Evolutionary conservation across 345 rosid species (phyloP).

Genomic region (Abelmoschus esculentus): DNA sequence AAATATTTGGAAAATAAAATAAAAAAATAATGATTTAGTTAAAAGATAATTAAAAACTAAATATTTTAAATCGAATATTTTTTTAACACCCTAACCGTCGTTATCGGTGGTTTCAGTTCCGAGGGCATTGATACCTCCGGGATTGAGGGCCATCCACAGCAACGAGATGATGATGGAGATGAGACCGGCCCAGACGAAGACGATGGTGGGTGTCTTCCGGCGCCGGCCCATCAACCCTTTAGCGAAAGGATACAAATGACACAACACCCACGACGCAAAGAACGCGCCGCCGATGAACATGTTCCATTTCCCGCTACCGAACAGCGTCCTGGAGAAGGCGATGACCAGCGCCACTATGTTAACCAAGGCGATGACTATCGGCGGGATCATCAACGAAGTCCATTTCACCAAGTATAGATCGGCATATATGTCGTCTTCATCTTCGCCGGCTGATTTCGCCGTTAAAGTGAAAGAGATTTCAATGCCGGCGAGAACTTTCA

Average conservation of each 20-base stretch:
- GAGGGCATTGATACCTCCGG: conserved; percentile 8
- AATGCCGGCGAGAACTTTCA: conserved; percentile 80
- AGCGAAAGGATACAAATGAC: conserved; percentile 88
- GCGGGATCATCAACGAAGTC: conserved; percentile 86
- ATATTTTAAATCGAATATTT: too few species aligned
- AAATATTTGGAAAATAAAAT: too few species aligned
- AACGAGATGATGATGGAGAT: conserved; percentile 79
- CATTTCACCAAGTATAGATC: conserved; percentile 82
- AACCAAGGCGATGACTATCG: conserved; percentile 82
- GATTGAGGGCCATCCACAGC: conserved; percentile 71
- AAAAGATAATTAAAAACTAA: too few species aligned
- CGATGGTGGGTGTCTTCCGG: conserved; percentile 86
- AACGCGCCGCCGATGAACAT: conserved; percentile 89
- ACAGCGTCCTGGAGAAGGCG: conserved; percentile 64
- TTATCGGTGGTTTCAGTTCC: background rate
- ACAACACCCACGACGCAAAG: conserved; percentile 93
- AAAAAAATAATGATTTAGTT: too few species aligned
- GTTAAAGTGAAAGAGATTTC: conserved; percentile 94
- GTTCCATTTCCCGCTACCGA: conserved; percentile 63
- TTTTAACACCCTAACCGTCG: too few species aligned
- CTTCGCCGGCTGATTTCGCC: conserved; percentile 67
- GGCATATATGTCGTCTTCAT: conserved; percentile 63
- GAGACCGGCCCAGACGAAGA: conserved; percentile 89
- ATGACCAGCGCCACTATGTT: conserved; percentile 66
- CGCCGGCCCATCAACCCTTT: conserved; percentile 93